A percentile compares a stretch with the other conserved stretches of the same genome.
Evolutionary conservation across 2,329 filamentous ascomycete species (phyloP).

Genomic region (Cyphellophora attinorum): DNA sequence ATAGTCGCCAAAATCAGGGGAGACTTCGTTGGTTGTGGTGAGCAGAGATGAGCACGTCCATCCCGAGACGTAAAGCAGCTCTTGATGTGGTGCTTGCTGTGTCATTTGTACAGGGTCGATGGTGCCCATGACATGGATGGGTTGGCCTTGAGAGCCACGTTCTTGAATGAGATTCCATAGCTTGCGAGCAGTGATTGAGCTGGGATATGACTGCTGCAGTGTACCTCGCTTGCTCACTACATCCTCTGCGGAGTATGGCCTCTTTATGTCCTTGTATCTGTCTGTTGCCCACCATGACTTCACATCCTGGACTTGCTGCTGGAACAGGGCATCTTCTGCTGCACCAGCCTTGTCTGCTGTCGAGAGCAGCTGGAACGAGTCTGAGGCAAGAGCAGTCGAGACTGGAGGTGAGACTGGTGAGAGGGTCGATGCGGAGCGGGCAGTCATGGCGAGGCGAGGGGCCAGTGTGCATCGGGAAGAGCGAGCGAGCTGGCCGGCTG

Average conservation of each 20-base stretch:
- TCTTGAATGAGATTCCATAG: constrained; percentile 82
- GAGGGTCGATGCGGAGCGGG: constrained; percentile 19
- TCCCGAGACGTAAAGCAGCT: constrained; percentile 90
- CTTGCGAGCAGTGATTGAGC: constrained; percentile 89
- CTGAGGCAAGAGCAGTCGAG: constrained; percentile 53
- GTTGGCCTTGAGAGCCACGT: constrained; percentile 66
- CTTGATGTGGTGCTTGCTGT: constrained; percentile 90
- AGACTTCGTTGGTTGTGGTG: constrained; percentile 93
- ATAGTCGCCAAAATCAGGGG: constrained; percentile 95
- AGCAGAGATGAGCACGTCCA: constrained; percentile 95
- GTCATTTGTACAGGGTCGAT: constrained; percentile 99
- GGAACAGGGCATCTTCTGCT: constrained; percentile 76
- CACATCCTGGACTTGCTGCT: constrained; percentile 74
- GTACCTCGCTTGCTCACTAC: constrained; percentile 89
- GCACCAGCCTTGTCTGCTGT: constrained; percentile 67
- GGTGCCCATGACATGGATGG: constrained; percentile 94
- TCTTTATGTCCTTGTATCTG: constrained; percentile 78
- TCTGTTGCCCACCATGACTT: constrained; percentile 83
- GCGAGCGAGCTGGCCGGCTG: constrained; percentile 4
- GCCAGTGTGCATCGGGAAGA: constrained; percentile 2
- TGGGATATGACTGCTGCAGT: constrained; percentile 78
- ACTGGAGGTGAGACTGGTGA: constrained; percentile 51
- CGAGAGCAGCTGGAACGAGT: constrained; percentile 77
- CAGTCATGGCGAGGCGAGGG: background rate
- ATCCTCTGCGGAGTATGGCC: constrained; percentile 82